phyloP scores from a whole-genome alignment of 2,329 filamentous ascomycete species.

The Aotearoamyces nothofagi region DNA sequence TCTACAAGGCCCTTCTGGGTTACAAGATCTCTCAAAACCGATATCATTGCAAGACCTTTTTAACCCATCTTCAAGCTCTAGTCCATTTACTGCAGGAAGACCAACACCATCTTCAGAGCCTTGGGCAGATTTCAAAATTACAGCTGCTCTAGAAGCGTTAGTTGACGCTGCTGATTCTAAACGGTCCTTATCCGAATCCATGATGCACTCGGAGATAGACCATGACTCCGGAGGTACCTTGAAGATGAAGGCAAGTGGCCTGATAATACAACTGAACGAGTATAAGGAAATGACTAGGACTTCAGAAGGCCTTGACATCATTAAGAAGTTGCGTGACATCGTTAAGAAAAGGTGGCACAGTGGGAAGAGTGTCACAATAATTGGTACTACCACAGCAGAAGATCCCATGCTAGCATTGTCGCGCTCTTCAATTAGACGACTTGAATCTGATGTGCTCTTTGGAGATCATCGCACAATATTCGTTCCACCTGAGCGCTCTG shows the following conservation, averaged over 20 bases:
- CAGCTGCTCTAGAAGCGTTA: constrained; percentile 40
- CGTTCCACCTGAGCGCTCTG: constrained; percentile 30
- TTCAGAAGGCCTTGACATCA: constrained; percentile 50
- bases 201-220: not conserved
- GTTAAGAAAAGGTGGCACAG: constrained; percentile 58
- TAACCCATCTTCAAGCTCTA: not conserved
- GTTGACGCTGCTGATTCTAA: constrained; percentile 29
- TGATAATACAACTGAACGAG: constrained; percentile 70
- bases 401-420: constrained; percentile 25
- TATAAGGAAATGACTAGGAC: constrained; percentile 63
- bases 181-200: constrained; percentile 5
- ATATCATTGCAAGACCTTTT: constrained; percentile 3
- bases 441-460: constrained; percentile 29
- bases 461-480: constrained; percentile 35
- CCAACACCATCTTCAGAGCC: constrained; percentile 21
- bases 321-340: constrained; percentile 53
- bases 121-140: constrained; percentile 48
- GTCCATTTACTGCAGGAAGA: not conserved
- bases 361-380: constrained; percentile 57
- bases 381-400: constrained; percentile 59
- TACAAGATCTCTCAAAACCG: constrained; percentile 1
- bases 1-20: no score
- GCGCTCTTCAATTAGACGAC: constrained; percentile 23
- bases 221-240: constrained; percentile 3
- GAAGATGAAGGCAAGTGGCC: constrained; percentile 22